Percentiles rank a stretch among this genome's conserved stretches.
Conservation (phyloP, 2,329 filamentous ascomycete genomes). For the Colletotrichum zoysiae region DNA sequence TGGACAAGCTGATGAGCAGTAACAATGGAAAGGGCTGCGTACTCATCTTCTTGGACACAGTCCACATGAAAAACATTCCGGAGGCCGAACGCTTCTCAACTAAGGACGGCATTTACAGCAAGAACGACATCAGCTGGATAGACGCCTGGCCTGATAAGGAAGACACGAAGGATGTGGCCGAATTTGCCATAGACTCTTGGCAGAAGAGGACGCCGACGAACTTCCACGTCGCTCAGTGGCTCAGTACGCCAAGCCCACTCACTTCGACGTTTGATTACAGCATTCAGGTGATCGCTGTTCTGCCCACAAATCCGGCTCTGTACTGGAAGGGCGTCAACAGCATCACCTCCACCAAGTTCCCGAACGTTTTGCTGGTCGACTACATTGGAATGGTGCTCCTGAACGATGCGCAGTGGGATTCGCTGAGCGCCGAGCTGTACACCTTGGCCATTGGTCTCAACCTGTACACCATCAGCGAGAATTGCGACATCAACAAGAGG, state of each 20-base stretch:
- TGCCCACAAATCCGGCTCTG: constrained; percentile 51
- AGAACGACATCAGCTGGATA: constrained; percentile 43
- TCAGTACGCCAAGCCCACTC: constrained; percentile 47
- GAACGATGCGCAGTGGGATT: too few relatives aligned
- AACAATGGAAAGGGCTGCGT: constrained; percentile 52
- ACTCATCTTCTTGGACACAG: constrained; percentile 47
- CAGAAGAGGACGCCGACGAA: constrained; percentile 28
- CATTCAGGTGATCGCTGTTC: constrained; percentile 48
- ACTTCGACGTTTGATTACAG: constrained; percentile 45
- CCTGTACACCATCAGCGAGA: too few relatives aligned
- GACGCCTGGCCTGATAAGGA: constrained; percentile 50
- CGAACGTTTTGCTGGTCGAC: too few relatives aligned
- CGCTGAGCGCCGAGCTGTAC: too few relatives aligned
- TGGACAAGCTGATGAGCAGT: constrained; percentile 48
- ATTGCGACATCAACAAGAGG: too few relatives aligned
- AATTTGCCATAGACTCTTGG: constrained; percentile 30
- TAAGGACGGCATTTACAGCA: constrained; percentile 49
- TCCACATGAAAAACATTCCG: constrained; percentile 43
- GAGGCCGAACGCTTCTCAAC: constrained; percentile 42
- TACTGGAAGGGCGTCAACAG: constrained; percentile 50
- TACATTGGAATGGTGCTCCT: too few relatives aligned
- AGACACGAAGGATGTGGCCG: constrained; percentile 46
- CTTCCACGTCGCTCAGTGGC: constrained; percentile 51
- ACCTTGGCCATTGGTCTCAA: too few relatives aligned
- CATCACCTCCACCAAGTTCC: too few relatives aligned